Base-by-base conservation (phyloP, 2,329 filamentous ascomycete species). In the Nigrospora osmanthi region DNA sequence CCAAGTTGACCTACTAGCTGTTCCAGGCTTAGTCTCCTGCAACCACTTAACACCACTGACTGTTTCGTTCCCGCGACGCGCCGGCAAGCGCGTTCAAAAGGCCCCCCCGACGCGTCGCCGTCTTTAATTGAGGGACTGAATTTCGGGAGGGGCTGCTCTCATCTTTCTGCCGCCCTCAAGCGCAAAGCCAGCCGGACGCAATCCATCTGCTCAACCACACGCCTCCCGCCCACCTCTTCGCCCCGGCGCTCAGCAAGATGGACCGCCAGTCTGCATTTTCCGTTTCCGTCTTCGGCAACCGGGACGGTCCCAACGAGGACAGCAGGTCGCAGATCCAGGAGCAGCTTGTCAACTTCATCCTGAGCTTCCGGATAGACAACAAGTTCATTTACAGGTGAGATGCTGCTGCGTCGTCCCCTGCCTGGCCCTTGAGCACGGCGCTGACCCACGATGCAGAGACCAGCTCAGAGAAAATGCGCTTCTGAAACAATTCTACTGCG, bases 391-490 rank as follows among this genome's bases (percentile, higher is more conserved):
- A 97, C 77, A 81, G 89, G 89, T 91, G 65, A 52, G 68, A 3
- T 23, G 9, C 19, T 15, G 2, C 35, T 4, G 5, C n/a, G n/a
- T n/a, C n/a, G n/a, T n/a, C n/a, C 14, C 6, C 2, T 17, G 3
- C 19, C 23, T 28, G 23, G 13, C 14, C 13, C 6, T 36, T 19
- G 3, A 10, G 14, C 10, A 4, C 13, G 10, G 14, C 13, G 11
- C 12, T 19, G 35, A 31, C 72, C 45, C 6, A 11, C 7, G 39
- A 9, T 23, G 4, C 56, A 94, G 93, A 78, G 91, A 97, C 59
- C 93, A 97, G 68, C 80, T 98, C 47, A 82, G 88, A 57, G 89
- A 97, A 62, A 98, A 98, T 70, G 89, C 93, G 9, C 78, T 97
- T 1, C 75, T 95, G 36, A 93, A 95, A 63, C 89, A 90, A 57